Evolutionary conservation across 1,139 yeast species (phyloP).

Genomic region (Geotrichum phurueaensis): DNA sequence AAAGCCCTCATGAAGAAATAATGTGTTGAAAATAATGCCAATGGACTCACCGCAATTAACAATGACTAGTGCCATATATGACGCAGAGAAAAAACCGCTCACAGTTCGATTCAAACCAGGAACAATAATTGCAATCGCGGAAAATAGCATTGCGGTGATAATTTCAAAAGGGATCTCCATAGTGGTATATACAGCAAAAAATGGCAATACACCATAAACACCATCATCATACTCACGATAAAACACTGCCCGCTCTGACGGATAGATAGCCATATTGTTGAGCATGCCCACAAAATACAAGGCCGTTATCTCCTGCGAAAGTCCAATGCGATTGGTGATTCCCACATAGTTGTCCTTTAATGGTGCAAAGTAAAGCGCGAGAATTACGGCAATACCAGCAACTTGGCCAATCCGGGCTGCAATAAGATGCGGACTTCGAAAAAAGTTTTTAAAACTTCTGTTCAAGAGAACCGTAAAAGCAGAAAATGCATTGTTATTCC

Average conservation of each 20-base stretch:
- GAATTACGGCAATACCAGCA: constrained; percentile 56
- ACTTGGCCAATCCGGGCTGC: constrained; percentile 65
- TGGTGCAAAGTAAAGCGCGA: constrained; percentile 69
- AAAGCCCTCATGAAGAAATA: constrained; percentile 69
- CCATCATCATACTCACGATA: constrained; percentile 75
- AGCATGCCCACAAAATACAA: constrained; percentile 75
- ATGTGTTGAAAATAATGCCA: constrained; percentile 72
- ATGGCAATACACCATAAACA: constrained; percentile 61
- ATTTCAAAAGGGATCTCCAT: constrained; percentile 73
- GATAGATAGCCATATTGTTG: constrained; percentile 69
- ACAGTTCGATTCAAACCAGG: constrained; percentile 70
- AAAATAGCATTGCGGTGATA: constrained; percentile 51
- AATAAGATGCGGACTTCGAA: constrained; percentile 56
- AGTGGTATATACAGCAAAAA: constrained; percentile 57
- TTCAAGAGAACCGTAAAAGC: constrained; percentile 42
- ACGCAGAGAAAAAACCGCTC: constrained; percentile 59
- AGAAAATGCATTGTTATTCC: constrained; percentile 32
- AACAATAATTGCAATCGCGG: constrained; percentile 59
- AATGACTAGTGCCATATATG: constrained; percentile 49
- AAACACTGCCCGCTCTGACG: constrained; percentile 65
- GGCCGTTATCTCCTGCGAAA: constrained; percentile 67
- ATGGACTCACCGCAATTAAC: constrained; percentile 77
- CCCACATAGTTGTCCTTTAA: constrained; percentile 54
- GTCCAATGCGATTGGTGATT: constrained; percentile 61
- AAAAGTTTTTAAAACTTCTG: constrained; percentile 48